A percentile compares a stretch with the other conserved stretches of the same genome.
Conservation (phyloP, 371 early-diverging fungal species). For the Batrachochytrium dendrobatidis region DNA sequence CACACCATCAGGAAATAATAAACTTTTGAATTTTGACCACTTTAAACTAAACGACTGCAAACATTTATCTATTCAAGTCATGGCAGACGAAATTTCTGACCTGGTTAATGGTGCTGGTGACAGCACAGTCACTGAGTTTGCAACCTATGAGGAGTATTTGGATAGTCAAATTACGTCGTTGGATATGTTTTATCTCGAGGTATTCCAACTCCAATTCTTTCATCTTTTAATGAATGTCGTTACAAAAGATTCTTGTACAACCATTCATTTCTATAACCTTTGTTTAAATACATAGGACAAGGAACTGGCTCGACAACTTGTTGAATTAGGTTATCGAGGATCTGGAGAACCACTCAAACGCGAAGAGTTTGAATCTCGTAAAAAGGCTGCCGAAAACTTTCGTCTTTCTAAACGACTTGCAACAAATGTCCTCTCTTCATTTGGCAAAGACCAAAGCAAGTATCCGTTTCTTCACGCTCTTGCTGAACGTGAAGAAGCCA, state of each 20-base stretch:
- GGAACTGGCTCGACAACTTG: slow-evolving; percentile 51
- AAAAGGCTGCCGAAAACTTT: slow-evolving; percentile 47
- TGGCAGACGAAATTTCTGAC: slow-evolving; percentile 32
- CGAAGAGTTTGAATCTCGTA: slow-evolving; percentile 45
- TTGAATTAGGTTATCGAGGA: slow-evolving; percentile 50
- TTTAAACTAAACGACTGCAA: too few species aligned
- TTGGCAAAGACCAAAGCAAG: slow-evolving; percentile 31
- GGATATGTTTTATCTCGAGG: slow-evolving; percentile 50
- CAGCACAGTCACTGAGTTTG: slow-evolving; percentile 43
- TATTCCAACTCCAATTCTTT: slow-evolving; percentile 4
- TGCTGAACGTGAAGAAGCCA: slow-evolving; percentile 50
- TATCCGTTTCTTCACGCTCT: slow-evolving; percentile 42
- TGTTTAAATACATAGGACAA: slow-evolving; percentile 41
- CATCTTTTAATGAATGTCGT: too few species aligned
- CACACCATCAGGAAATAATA: too few species aligned
- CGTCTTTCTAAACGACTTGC: slow-evolving; percentile 39
- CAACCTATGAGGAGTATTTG: slow-evolving; percentile 51
- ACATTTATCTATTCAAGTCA: too few species aligned
- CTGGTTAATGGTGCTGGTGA: slow-evolving; percentile 26
- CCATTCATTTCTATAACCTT: too few species aligned
- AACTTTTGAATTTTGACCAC: too few species aligned
- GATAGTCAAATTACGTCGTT: slow-evolving; percentile 45
- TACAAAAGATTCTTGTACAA: too few species aligned
- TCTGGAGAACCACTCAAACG: slow-evolving; percentile 49
- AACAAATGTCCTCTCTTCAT: slow-evolving; percentile 37